Percentiles rank a stretch among this genome's conserved stretches.
These are phyloP conservation scores for Rhodotorula diobovata DNA, from an alignment of 768 basidiomycete species.

Conservation along the genomic window DNA sequence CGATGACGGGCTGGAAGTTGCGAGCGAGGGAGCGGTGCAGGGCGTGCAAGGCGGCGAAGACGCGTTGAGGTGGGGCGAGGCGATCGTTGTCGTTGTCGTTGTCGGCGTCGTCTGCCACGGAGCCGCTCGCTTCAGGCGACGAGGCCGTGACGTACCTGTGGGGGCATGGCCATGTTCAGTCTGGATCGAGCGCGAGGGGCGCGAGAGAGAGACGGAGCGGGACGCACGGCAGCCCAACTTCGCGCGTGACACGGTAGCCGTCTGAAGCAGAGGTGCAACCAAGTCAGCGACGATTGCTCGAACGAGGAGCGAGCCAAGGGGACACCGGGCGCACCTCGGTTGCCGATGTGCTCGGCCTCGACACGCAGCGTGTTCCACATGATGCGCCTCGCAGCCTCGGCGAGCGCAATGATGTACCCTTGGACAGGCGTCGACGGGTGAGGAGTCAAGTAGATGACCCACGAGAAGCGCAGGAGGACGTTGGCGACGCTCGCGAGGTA, in stretches of 20 bases:
- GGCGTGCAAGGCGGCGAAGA: slow-evolving; percentile 11
- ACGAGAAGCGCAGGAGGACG: slow-evolving; percentile 69
- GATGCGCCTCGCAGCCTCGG: slow-evolving; percentile 74
- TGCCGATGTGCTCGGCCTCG: slow-evolving; percentile 50
- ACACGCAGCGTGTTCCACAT: slow-evolving; percentile 77
- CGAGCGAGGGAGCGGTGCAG: slow-evolving; percentile 9
- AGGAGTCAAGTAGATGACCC: slow-evolving; percentile 70
- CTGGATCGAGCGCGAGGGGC: too few relatives aligned
- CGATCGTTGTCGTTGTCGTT: neutral
- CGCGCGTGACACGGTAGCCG: slow-evolving; percentile 76
- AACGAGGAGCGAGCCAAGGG: too few relatives aligned
- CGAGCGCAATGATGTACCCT: slow-evolving; percentile 62
- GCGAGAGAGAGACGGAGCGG: neutral
- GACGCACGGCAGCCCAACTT: slow-evolving; percentile 69
- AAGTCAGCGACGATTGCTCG: too few relatives aligned
- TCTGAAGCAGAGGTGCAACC: slow-evolving; percentile 48
- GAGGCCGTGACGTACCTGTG: slow-evolving; percentile 46
- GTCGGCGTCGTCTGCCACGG: slow-evolving; percentile 9
- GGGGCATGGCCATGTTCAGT: too few relatives aligned
- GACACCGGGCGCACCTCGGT: slow-evolving; percentile 55
- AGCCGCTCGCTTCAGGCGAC: slow-evolving; percentile 12
- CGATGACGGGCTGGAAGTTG: slow-evolving; percentile 21
- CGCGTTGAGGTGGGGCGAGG: neutral
- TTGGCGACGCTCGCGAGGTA: slow-evolving; percentile 70
- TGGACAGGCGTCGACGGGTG: slow-evolving; percentile 50